These are phyloP conservation scores for Funneliformis caledonium DNA, from an alignment of 371 early-diverging fungal genomes.

Conservation along the genomic window DNA sequence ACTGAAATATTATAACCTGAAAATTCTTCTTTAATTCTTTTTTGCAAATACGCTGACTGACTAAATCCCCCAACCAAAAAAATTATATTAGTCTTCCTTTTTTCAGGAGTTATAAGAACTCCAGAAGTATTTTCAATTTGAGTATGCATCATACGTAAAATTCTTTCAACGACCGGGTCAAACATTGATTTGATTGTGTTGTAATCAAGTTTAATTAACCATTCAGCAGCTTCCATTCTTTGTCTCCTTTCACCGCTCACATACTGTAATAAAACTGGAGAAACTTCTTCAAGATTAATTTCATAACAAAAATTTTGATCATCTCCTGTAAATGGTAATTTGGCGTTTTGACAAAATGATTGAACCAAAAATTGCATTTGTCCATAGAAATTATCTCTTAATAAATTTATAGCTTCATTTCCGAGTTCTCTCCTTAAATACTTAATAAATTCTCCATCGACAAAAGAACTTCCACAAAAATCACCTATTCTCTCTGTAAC, in stretches of 20 bases:
- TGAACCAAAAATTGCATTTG: slow-evolving; percentile 34
- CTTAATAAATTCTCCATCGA: slow-evolving; percentile 37
- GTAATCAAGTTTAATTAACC: slow-evolving; percentile 28
- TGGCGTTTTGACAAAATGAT: slow-evolving; percentile 24
- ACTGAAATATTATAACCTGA: background rate
- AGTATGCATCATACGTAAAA: slow-evolving; percentile 59
- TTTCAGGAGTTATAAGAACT: slow-evolving; percentile 28
- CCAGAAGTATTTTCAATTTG: slow-evolving; percentile 57
- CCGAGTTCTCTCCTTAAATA: slow-evolving; percentile 13
- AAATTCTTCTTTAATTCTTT: slow-evolving; percentile 38
- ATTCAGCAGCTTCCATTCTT: slow-evolving; percentile 10
- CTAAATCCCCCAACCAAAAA: slow-evolving; percentile 37
- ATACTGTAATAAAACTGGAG: background rate
- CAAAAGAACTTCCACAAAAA: slow-evolving; percentile 41
- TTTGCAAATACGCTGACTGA: slow-evolving; percentile 47
- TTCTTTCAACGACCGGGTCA: slow-evolving; percentile 64
- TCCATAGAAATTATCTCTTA: slow-evolving; percentile 23
- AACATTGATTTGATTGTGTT: slow-evolving; percentile 47
- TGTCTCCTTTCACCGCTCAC: background rate
- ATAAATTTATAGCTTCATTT: background rate
- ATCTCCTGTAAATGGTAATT: slow-evolving; percentile 22
- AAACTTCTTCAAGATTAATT: slow-evolving; percentile 12
- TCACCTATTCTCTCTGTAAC: slow-evolving; percentile 38
- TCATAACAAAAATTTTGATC: background rate
- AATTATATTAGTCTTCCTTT: background rate